Base-by-base conservation (phyloP, 371 early-diverging fungal genomes). In the Lichtheimia corymbifera region DNA sequence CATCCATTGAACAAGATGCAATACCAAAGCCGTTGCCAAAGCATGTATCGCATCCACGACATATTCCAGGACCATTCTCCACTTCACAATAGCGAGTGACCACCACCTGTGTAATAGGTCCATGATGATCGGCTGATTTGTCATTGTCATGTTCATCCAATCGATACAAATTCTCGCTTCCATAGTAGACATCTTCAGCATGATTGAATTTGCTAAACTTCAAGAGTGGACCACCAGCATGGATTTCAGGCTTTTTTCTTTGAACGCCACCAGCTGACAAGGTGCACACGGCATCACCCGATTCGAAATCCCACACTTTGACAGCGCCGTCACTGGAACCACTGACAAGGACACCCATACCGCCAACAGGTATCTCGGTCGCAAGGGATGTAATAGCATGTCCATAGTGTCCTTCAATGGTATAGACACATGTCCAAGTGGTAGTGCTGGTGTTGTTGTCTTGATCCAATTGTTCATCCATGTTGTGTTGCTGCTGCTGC, bases 281-380 rank as follows among this genome's bases (percentile, higher is more conserved):
- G 4, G 70, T 73, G 24, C 68, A 67, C 1, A 79, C 44, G 2
- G 53, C 76, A 62, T 85, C 80, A 12, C 91, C 87, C 0, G 89
- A 85, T 53, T 91, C 85, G 3, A 87, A 67, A 61, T 89, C 81
- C 93, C 93, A 94, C 20, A 92, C 87, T 35, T 88, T 82, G 59
- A 93, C 84, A 2, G 89, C 86, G 62, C 83, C 81, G 68, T 94
- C 92, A 56, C 84, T 89, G 14, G 91, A 90, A 22, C 93, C 95
- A 0, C 93, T 85, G 3, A 93, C 87, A 27, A 75, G 53, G 3
- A 63, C 62, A 22, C 75, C 71, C 40, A 67, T 64, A 18, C 72
- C 71, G 53, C 69, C 71, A 3, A 66, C 66, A 13, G 74, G 62
- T 4, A 64, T 52, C 9, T 72, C 71, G n/a, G 72, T 59, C 7